Evolutionary conservation across 768 basidiomycete genomes (phyloP).

Genomic region (Leucogyrophana mollusca): DNA sequence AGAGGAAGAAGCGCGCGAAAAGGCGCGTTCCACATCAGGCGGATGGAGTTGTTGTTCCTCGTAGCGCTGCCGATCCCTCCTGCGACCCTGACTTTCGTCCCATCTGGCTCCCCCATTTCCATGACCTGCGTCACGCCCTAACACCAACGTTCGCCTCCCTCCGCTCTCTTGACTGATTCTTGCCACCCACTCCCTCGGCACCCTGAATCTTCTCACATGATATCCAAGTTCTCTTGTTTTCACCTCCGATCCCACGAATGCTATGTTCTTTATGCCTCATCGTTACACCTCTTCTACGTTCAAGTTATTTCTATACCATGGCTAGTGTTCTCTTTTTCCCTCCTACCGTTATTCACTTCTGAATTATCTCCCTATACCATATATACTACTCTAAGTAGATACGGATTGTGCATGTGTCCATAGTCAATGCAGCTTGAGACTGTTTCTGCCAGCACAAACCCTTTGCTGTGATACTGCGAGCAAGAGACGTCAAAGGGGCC

Average conservation of each 20-base stretch:
- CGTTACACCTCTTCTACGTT: slow-evolving; percentile 13
- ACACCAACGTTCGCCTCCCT: slow-evolving; percentile 4
- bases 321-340: slow-evolving; percentile 13
- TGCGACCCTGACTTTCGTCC: slow-evolving; percentile 13
- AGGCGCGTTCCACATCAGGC: slow-evolving; percentile 43
- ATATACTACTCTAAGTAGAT: slow-evolving; percentile 37
- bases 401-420: slow-evolving; percentile 35
- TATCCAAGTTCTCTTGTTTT: slow-evolving; percentile 7
- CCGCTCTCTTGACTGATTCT: slow-evolving; percentile 13
- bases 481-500: slow-evolving; percentile 3
- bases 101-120: slow-evolving; percentile 11
- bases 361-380: slow-evolving; percentile 41
- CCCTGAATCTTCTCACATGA: slow-evolving; percentile 1
- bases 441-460: slow-evolving; percentile 6
- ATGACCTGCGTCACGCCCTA: slow-evolving; percentile 6
- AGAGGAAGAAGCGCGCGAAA: slow-evolving; percentile 69
- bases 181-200: slow-evolving; percentile 4
- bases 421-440: slow-evolving; percentile 22
- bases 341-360: slow-evolving; percentile 30
- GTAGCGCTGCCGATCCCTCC: slow-evolving; percentile 30
- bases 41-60: slow-evolving; percentile 70
- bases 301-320: slow-evolving; percentile 21
- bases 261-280: slow-evolving; percentile 28
- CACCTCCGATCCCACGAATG: slow-evolving; percentile 14
- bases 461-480: not conserved